These are phyloP conservation scores for Yueomyces sinensis DNA, from an alignment of 805 yeast species.

Conservation along the genomic window DNA sequence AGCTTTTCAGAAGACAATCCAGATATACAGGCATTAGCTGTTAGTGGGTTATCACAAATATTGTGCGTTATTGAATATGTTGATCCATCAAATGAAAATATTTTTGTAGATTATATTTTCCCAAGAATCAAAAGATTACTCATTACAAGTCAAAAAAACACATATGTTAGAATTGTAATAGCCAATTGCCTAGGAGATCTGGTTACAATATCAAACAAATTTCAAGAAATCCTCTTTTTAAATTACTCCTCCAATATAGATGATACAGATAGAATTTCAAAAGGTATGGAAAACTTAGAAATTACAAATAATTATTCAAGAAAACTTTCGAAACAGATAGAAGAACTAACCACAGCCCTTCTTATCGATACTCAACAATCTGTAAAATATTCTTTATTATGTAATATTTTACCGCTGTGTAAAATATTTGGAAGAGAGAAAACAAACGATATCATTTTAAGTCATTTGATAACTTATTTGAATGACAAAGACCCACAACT, in stretches of 20 bases:
- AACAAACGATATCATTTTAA: conserved; percentile 76
- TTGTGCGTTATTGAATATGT: conserved; percentile 48
- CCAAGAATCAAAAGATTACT: conserved; percentile 49
- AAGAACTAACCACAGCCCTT: conserved; percentile 46
- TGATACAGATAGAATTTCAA: conserved; percentile 3
- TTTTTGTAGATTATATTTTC: conserved; percentile 71
- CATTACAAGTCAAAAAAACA: conserved; percentile 24
- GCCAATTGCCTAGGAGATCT: conserved; percentile 65
- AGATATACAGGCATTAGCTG: conserved; percentile 53
- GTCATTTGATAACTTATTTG: conserved; percentile 83
- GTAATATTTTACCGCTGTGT: conserved; percentile 65
- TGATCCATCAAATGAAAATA: conserved; percentile 59
- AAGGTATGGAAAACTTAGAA: conserved; percentile 9
- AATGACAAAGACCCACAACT: conserved; percentile 65
- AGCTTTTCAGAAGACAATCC: conserved; percentile 45
- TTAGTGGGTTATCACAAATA: conserved; percentile 55
- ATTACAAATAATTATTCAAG: conserved; percentile 10
- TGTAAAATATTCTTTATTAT: conserved; percentile 58
- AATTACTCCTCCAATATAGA: conserved; percentile 14
- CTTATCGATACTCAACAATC: conserved; percentile 55
- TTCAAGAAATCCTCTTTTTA: conserved; percentile 44
- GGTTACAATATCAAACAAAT: conserved; percentile 49
- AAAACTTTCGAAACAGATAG: conserved; percentile 32
- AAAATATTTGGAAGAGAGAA: conserved; percentile 74
- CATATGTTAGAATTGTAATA: conserved; percentile 47